These are phyloP conservation scores for Arachis hypogaea DNA, from an alignment of 306 rosid genomes.

Conservation along the genomic window DNA sequence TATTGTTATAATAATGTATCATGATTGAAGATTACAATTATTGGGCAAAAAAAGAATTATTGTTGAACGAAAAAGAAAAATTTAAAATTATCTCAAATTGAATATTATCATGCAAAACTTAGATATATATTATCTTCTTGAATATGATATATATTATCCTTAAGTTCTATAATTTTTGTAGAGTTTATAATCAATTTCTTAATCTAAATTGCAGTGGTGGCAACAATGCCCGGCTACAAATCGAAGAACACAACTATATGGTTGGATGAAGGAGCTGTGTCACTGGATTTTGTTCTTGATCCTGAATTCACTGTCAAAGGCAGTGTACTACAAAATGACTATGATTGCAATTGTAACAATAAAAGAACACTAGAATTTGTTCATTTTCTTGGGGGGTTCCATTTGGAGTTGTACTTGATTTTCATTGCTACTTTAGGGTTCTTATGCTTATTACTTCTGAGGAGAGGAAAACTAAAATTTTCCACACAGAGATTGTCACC, in stretches of 20 bases:
- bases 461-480: conserved; percentile 51
- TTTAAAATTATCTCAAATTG: background rate
- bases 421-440: conserved; percentile 59
- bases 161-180: background rate
- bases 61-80: background rate
- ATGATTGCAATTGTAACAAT: conserved; percentile 58
- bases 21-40: conserved; percentile 16
- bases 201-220: conserved; percentile 65
- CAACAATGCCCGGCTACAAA: conserved; percentile 70
- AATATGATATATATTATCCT: conserved; percentile 17
- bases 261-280: conserved; percentile 67
- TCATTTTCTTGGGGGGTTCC: conserved; percentile 54
- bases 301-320: conserved; percentile 54
- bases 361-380: conserved; percentile 45
- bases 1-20: background rate
- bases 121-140: background rate
- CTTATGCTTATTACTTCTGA: conserved; percentile 59
- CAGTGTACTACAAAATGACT: conserved; percentile 45
- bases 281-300: conserved; percentile 86
- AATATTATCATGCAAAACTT: background rate
- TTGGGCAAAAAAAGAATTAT: background rate
- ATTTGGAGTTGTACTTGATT: conserved; percentile 56
- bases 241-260: conserved; percentile 74
- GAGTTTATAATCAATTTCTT: conserved; percentile 29
- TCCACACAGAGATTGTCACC: conserved; percentile 53